These are phyloP conservation scores for Mucor saturninus DNA, from an alignment of 371 early-diverging fungal species.

Conservation along the genomic window DNA sequence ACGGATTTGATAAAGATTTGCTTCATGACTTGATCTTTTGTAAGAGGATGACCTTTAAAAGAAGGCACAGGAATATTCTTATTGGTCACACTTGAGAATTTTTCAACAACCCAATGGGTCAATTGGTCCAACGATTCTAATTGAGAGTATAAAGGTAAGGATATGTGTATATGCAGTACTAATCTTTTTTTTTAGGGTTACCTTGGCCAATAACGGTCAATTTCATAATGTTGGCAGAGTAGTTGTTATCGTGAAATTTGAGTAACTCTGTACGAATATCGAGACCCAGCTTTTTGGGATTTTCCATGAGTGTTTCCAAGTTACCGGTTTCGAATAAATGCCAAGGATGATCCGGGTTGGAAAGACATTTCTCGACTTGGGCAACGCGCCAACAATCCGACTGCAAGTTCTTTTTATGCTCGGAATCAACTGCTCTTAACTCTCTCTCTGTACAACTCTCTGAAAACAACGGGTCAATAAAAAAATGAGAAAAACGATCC, in stretches of 20 bases:
- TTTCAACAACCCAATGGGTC: slow-evolving; percentile 75
- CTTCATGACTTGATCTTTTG: slow-evolving; percentile 66
- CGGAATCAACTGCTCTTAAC: slow-evolving; percentile 92
- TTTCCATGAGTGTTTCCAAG: slow-evolving; percentile 79
- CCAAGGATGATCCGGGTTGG: slow-evolving; percentile 82
- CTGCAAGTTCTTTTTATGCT: slow-evolving; percentile 92
- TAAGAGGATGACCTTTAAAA: slow-evolving; percentile 76
- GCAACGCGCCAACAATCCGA: slow-evolving; percentile 83
- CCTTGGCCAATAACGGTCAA: slow-evolving; percentile 90
- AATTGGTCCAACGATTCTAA: slow-evolving; percentile 84
- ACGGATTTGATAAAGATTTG: slow-evolving; percentile 80
- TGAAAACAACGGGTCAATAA: slow-evolving; percentile 87
- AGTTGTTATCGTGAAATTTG: slow-evolving; percentile 85
- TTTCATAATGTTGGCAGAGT: slow-evolving; percentile 96
- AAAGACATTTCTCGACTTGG: slow-evolving; percentile 80
- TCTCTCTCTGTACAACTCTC: slow-evolving; percentile 91
- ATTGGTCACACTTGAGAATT: slow-evolving; percentile 76
- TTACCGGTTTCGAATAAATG: slow-evolving; percentile 85
- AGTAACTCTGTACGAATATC: slow-evolving; percentile 84
- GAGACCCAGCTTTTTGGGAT: slow-evolving; percentile 70
- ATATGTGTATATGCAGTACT: background rate
- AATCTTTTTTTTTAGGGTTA: slow-evolving; percentile 25
- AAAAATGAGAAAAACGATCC: slow-evolving; percentile 96
- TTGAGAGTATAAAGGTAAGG: background rate
- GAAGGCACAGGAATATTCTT: slow-evolving; percentile 67